Evolutionary conservation across 495 filamentous ascomycete genomes (phyloP).

Genomic region (Chaetomidium leptoderma): DNA sequence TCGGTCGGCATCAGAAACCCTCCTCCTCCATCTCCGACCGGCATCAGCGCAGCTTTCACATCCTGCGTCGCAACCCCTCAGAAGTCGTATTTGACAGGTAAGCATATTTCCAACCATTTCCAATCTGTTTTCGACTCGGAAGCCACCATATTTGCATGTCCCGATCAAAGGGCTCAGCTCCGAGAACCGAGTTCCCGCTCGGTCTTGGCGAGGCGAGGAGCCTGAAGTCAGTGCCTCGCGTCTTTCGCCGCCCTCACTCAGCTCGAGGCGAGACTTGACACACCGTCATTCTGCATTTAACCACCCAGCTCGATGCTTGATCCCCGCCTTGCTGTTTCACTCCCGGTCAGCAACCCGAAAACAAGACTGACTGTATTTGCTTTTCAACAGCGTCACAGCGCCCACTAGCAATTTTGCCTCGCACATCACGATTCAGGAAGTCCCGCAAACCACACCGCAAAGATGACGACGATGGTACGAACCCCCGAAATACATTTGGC

Average conservation of each 20-base stretch:
- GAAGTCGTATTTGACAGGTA: slow-evolving; percentile 12
- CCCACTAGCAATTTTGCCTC: not conserved
- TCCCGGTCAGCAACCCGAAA: not conserved
- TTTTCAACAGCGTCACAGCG: not conserved
- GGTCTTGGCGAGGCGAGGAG: slow-evolving; percentile 13
- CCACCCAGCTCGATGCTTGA: slow-evolving; percentile 1
- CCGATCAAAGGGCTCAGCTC: slow-evolving; percentile 2
- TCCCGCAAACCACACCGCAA: slow-evolving; percentile 15
- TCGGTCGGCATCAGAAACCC: slow-evolving; percentile 17
- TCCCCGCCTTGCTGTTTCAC: slow-evolving; percentile 2
- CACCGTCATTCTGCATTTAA: slow-evolving; percentile 13
- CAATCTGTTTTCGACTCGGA: not conserved
- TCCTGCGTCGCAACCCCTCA: slow-evolving; percentile 1
- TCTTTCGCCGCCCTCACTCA: slow-evolving; percentile 3
- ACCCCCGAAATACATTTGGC: not conserved
- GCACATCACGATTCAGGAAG: not conserved
- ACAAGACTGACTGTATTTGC: slow-evolving; percentile 1
- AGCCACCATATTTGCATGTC: not conserved
- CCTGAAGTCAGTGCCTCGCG: not conserved
- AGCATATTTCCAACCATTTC: slow-evolving; percentile 1
- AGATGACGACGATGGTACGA: slow-evolving; percentile 52
- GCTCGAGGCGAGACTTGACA: slow-evolving; percentile 1
- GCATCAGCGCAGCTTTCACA: slow-evolving; percentile 1
- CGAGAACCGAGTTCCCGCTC: not conserved
- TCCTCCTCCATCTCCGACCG: slow-evolving; percentile 14